phyloP scores from a whole-genome alignment of 139 green algal genomes.

The Limnomonas spitsbergensis region DNA sequence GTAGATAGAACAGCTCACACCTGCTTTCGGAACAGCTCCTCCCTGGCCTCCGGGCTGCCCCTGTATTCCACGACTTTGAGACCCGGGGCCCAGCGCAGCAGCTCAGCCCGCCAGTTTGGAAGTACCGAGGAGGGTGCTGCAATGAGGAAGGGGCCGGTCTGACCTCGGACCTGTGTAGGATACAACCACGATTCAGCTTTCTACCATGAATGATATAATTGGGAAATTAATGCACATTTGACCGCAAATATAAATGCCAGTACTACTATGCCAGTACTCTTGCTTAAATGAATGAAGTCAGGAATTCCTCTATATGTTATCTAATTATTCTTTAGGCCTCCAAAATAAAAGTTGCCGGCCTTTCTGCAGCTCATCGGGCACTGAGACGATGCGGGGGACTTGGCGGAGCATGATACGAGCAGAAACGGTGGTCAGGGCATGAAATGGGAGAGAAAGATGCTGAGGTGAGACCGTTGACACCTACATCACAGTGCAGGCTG shows the following conservation, averaged over 20 bases:
- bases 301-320: no score
- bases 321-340: no score
- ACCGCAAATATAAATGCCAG: not conserved
- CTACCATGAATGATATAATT: conserved; percentile 20
- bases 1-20: no score
- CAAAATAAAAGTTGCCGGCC: no score
- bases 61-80: conserved; percentile 52
- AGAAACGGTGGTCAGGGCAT: no score
- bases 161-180: conserved; percentile 8
- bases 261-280: not conserved
- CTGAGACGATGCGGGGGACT: no score
- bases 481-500: no score
- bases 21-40: not conserved
- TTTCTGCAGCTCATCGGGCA: no score
- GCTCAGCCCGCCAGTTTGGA: conserved; percentile 94
- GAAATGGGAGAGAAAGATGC: no score
- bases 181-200: conserved; percentile 71
- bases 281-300: not conserved
- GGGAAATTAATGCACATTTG: not conserved
- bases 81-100: conserved; percentile 84
- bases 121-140: conserved; percentile 97
- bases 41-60: conserved; percentile 21
- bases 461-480: no score
- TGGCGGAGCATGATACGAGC: no score
- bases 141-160: conserved; percentile 88